A percentile compares a stretch with the other conserved stretches of the same genome.
Conservation (phyloP, 345 rosid species). For the Eucalyptus coolabah region DNA sequence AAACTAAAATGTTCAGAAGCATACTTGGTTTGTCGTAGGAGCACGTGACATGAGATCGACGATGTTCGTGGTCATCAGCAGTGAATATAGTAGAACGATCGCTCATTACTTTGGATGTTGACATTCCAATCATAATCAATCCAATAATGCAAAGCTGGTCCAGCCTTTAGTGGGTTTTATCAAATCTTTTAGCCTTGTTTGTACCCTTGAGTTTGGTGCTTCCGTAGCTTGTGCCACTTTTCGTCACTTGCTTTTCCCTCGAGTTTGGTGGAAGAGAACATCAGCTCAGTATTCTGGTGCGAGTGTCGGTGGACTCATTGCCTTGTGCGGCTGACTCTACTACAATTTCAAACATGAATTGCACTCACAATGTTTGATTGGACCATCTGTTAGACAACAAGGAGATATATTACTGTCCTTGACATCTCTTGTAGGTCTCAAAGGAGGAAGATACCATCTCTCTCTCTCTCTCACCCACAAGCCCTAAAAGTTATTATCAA, state of each 20-base stretch:
- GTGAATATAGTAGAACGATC: neutral
- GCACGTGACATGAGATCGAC: neutral
- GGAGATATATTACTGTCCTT: neutral
- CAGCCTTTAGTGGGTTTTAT: neutral
- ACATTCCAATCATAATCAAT: neutral
- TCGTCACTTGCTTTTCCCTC: neutral
- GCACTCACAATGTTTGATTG: neutral
- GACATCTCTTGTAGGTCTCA: neutral
- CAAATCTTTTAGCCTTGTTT: neutral
- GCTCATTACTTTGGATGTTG: neutral
- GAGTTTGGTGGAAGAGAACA: neutral
- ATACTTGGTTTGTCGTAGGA: neutral
- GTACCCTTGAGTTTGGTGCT: neutral
- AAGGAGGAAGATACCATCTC: neutral
- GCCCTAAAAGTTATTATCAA: neutral
- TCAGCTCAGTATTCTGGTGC: neutral
- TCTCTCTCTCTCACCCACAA: neutral
- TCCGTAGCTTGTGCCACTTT: neutral
- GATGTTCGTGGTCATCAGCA: neutral
- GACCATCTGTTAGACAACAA: neutral
- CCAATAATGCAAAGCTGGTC: neutral
- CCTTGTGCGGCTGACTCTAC: neutral
- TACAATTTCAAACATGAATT: neutral
- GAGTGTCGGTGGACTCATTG: neutral
- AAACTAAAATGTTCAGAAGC: neutral